Evolutionary conservation across 768 basidiomycete genomes (phyloP).

Genomic region (Collybia nuda): DNA sequence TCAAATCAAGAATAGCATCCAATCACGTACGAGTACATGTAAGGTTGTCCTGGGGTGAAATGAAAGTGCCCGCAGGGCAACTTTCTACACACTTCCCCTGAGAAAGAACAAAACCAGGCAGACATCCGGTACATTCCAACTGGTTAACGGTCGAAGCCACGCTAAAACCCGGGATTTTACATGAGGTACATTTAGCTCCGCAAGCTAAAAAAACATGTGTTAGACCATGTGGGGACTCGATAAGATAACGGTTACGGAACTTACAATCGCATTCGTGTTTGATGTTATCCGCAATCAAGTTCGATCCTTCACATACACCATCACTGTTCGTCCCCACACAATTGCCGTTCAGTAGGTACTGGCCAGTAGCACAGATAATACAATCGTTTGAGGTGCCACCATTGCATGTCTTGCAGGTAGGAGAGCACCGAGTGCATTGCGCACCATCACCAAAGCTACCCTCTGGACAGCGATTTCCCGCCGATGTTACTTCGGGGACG

Average conservation of each 20-base stretch:
- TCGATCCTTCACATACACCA: slow-evolving; percentile 74
- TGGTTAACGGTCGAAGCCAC: slow-evolving; percentile 61
- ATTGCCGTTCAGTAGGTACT: slow-evolving; percentile 61
- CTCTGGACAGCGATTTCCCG: slow-evolving; percentile 60
- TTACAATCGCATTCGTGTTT: slow-evolving; percentile 84
- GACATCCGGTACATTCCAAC: slow-evolving; percentile 73
- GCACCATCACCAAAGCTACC: slow-evolving; percentile 59
- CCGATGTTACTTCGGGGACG: slow-evolving; percentile 44
- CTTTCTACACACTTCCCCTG: slow-evolving; percentile 65
- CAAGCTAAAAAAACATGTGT: slow-evolving; percentile 50
- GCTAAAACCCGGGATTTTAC: slow-evolving; percentile 70
- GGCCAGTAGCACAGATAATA: slow-evolving; percentile 61
- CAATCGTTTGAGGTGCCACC: slow-evolving; percentile 72
- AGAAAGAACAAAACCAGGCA: slow-evolving; percentile 75
- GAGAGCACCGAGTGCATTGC: slow-evolving; percentile 58
- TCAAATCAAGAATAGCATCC: slow-evolving; percentile 1
- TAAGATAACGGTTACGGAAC: slow-evolving; percentile 23
- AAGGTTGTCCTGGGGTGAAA: slow-evolving; percentile 68
- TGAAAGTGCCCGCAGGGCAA: slow-evolving; percentile 74
- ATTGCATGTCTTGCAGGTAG: slow-evolving; percentile 69
- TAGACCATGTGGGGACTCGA: background rate
- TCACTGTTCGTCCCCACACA: slow-evolving; percentile 66
- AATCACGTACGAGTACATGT: slow-evolving; percentile 58
- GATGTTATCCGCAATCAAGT: slow-evolving; percentile 74
- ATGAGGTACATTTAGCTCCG: slow-evolving; percentile 77